Evolutionary conservation across 108 stramenopile genomes (phyloP), one percentile per base, ranked within the genome.

Genomic region (Nitzschia sp.): DNA sequence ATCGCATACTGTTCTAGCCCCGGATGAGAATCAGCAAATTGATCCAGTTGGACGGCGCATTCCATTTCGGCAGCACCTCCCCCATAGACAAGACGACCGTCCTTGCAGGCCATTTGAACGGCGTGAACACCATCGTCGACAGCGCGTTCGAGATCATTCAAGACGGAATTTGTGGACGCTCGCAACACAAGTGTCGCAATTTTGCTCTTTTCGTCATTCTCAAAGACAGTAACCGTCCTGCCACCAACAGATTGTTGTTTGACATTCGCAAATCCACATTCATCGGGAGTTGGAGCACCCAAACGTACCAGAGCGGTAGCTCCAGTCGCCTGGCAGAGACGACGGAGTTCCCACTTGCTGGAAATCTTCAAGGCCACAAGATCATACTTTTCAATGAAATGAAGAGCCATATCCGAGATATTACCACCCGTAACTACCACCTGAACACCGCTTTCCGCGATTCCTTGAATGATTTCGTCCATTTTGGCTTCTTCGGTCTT

Each of bases 1-100:
- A 99, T 94, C 46, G 98, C 96, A 72, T 99, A 99, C 72, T 99
- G 99, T 69, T 99, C 97, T 72, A 99, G 84, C 17, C 99, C 99
- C 16, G 96, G 89, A 76, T 82, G 85, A 23, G 84, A 81, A 56
- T 97, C 93, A 8, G 96, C 97, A 73, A 87, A 88, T 58, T 82
- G 80, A 31, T 69, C 53, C 45, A 99, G 70, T 50, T 80, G 83
- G 19, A 86, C 80, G 53, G 92, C 82, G 69, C 98, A 85, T 63
- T 94, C 96, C 73, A 96, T 94, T 87, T 98, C 97, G 1, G 86
- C 76, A 56, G 97, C 96, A 27, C 98, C 97, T 22, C 90, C 99
- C 36, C 99, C 99, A 34, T 96, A 92, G 17, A 98, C 80, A 25
- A 97, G 71, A 47, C 90, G 88, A 13, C 91, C 90, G 77, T 97